Evolutionary conservation across 441 rosid species (phyloP), one percentile per base, ranked within the genome.

Genomic region (Erodium texanum): DNA sequence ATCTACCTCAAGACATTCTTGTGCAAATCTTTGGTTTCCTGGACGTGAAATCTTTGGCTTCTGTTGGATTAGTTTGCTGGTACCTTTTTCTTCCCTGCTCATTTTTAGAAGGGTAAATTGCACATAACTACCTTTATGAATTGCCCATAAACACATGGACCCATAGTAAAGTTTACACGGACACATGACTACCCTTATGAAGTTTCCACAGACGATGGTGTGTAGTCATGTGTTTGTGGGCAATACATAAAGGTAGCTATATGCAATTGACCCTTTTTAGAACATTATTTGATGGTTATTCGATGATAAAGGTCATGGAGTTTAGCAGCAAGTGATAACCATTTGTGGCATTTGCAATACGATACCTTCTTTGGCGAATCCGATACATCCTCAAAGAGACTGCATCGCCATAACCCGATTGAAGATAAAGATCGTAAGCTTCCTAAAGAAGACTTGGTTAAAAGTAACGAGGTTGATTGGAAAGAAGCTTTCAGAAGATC

Each of bases 1-100:
- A 83, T 63, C 78, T 93, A 68, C 93, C 98, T n/a, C 82, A 81
- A 63, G 98, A 93, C 76, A 77, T 87, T 79, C 82, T 87, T 54
- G 32, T 79, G 50, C 87, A 83, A 71, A 85, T 89, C 76, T 84
- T 90, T 72, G 76, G 89, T 64, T 86, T 83, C 70, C 85, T 90
- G 12, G 94, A 89, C 74, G 69, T 85, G 68, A 78, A 71, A 15
- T 84, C 97, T 62, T 78, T 93, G 68, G 73, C 79, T 62, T 78
- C 88, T 68, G 86, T 73, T 24, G 83, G 82, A 20, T 82, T 67
- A 36, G 90, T 93, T 68, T 85, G 88, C 76, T 62, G 90, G 97
- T 93, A 90, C 78, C 78, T 43, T 24, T 45, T 68, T 64, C 18
- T 22, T 68, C 70, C 72, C 70, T 34, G 11, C 22, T 2, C 36